Base-by-base conservation (phyloP, 1,284 basidiomycete genomes). In the Golubevia sp. region DNA sequence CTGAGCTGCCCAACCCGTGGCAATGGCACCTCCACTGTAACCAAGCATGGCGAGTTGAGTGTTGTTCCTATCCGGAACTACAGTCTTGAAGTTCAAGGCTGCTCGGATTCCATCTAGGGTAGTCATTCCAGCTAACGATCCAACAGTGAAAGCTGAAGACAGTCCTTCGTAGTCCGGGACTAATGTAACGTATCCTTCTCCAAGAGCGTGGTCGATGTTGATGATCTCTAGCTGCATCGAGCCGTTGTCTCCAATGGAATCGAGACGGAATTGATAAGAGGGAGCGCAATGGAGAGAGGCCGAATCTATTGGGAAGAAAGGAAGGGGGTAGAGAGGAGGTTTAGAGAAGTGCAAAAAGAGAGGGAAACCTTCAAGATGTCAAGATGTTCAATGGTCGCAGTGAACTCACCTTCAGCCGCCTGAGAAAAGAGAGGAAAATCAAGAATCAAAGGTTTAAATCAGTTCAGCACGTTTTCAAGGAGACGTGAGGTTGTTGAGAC, bases 121-220 rank as follows among this genome's bases (percentile, higher is more conserved):
- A 3, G 44, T 49, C 3, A 49, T 51, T 7, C 25, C 57, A 23
- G 57, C 26, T 5, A 59, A 15, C 21, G 21, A 21, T 20, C 57
- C 57, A 3, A 52, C 49, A 38, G 49, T 52, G 48, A 59, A 59
- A 1, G 50, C 57, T 2, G 48, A 51, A 30, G 34, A 34, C 30
- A 38, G 57, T 34, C 57, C 57, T 24, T 59, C 48, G 49, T 59
- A 59, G 48, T 59, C 57, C 3, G 57, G 57, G 8, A 26, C 18
- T 11, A 51, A 3, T 23, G 44, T 20, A 20, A 59, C 48, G 49
- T 59, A 59, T 5, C 57, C 57, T 23, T 20, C 13, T 11, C 27
- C 51, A 2, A 59, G 25, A 8, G 25, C 55, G 38, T 4, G 3
- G 6, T 8, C 55, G 8, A 23, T 21, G 49, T 59, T 59, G 57